Percentiles rank a stretch among this genome's conserved stretches.
phyloP scores from a whole-genome alignment of 2,329 filamentous ascomycete genomes.

The Ophioceras dolichostomum region DNA sequence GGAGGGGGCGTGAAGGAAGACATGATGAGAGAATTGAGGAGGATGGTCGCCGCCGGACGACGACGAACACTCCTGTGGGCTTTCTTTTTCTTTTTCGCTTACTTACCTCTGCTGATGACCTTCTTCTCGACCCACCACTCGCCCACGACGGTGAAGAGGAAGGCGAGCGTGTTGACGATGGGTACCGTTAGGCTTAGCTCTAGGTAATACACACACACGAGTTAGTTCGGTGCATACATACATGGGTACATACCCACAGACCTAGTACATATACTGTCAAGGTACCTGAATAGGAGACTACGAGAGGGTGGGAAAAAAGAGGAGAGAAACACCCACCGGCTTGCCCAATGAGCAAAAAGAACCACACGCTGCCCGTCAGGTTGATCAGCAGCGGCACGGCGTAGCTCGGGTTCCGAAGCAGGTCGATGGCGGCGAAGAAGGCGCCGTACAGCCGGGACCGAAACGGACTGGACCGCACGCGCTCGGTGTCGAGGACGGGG shows the following conservation, averaged over 20 bases:
- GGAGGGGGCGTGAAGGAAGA: not conserved
- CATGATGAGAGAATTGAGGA: not conserved
- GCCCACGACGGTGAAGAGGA: conserved; percentile 88
- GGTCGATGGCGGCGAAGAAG: conserved; percentile 64
- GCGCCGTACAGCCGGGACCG: conserved; percentile 50
- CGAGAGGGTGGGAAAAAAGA: conserved; percentile 3
- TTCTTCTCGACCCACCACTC: conserved; percentile 94
- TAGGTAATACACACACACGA: no score
- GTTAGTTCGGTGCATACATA: no score
- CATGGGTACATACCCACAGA: no score
- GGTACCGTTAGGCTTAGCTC: conserved; percentile 89
- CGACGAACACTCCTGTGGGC: no score
- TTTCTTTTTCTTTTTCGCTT: not conserved
- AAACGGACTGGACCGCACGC: conserved; percentile 45
- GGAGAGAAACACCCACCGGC: conserved; percentile 51
- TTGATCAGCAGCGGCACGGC: conserved; percentile 77
- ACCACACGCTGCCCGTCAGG: conserved; percentile 89
- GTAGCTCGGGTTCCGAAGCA: conserved; percentile 72
- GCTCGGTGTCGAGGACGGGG: conserved; percentile 36
- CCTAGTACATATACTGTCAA: no score
- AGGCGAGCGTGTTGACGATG: conserved; percentile 87
- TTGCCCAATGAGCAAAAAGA: conserved; percentile 86
- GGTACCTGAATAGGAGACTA: not conserved
- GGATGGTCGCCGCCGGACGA: not conserved
- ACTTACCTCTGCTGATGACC: conserved; percentile 67